These are phyloP conservation scores for Apiotrichum gamsii DNA, from an alignment of 1,284 basidiomycete genomes.

Conservation along the genomic window DNA sequence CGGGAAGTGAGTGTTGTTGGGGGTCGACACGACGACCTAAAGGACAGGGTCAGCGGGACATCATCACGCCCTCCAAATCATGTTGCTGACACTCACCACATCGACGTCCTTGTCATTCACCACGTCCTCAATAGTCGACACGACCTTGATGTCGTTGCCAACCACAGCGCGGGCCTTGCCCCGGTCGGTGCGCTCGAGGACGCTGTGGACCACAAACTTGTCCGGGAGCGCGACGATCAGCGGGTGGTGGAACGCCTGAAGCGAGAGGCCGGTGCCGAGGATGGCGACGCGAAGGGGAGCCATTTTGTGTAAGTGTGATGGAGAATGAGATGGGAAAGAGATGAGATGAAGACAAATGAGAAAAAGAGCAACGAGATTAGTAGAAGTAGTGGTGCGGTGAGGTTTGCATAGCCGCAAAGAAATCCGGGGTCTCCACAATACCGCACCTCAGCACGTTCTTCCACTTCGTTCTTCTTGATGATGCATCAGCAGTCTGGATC, in stretches of 20 bases:
- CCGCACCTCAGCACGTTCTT: too few species aligned
- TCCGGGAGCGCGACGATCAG: constrained; percentile 69
- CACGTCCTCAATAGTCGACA: constrained; percentile 42
- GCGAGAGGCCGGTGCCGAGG: constrained; percentile 67
- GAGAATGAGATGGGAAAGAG: neutral
- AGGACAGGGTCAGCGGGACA: neutral
- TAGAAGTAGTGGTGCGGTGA: too few species aligned
- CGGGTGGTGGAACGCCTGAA: constrained; percentile 70
- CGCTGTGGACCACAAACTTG: constrained; percentile 63
- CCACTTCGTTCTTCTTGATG: too few species aligned
- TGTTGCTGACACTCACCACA: constrained; percentile 38
- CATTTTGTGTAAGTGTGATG: constrained; percentile 5
- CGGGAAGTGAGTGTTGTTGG: constrained; percentile 70
- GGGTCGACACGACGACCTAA: constrained; percentile 61
- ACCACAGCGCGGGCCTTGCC: constrained; percentile 29
- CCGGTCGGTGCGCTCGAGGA: constrained; percentile 47
- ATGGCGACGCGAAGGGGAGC: constrained; percentile 62
- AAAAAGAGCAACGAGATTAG: too few species aligned
- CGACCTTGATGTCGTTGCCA: constrained; percentile 40
- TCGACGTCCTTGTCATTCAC: constrained; percentile 46
- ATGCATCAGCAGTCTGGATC: too few species aligned
- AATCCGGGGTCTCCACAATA: too few species aligned
- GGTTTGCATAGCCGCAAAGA: too few species aligned
- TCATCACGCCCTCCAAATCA: too few species aligned
- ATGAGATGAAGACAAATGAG: too few species aligned